These are phyloP conservation scores for Colletotrichum trifolii DNA, from an alignment of 2,329 filamentous ascomycete species.

Conservation along the genomic window DNA sequence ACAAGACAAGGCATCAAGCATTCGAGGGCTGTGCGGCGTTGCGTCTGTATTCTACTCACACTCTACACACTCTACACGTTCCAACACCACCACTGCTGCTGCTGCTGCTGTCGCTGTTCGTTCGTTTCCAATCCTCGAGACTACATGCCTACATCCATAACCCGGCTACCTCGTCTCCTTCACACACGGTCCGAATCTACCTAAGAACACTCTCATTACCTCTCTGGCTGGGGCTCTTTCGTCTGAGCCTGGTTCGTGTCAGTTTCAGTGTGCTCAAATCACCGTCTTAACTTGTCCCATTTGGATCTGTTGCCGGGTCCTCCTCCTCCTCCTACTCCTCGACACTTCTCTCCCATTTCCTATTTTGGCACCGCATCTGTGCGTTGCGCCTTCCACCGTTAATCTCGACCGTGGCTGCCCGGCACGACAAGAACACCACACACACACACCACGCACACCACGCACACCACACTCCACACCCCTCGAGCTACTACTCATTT, in stretches of 20 bases:
- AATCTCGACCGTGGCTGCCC: conserved; percentile 36
- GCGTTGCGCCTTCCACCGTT: conserved; percentile 44
- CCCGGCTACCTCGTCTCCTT: conserved; percentile 32
- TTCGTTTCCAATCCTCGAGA: too few species aligned
- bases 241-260: conserved; percentile 44
- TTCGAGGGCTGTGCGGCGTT: conserved; percentile 40
- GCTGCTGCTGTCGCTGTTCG: neutral
- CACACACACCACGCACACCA: conserved; percentile 4
- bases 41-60: conserved; percentile 40
- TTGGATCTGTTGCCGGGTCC: conserved; percentile 40
- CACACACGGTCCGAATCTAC: conserved; percentile 33
- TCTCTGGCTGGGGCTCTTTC: conserved; percentile 37
- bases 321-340: conserved; percentile 40
- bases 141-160: too few species aligned
- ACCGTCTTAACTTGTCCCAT: conserved; percentile 40
- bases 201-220: conserved; percentile 22
- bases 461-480: conserved; percentile 32
- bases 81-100: too few species aligned
- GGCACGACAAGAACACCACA: conserved; percentile 16
- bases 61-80: conserved; percentile 2
- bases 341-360: conserved; percentile 51
- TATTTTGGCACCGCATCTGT: conserved; percentile 52
- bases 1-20: conserved; percentile 47
- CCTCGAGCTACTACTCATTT: neutral
- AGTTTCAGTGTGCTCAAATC: conserved; percentile 41